Conservation (phyloP, 164 flowering plant genomes). For the Vitis rotundifolia region DNA sequence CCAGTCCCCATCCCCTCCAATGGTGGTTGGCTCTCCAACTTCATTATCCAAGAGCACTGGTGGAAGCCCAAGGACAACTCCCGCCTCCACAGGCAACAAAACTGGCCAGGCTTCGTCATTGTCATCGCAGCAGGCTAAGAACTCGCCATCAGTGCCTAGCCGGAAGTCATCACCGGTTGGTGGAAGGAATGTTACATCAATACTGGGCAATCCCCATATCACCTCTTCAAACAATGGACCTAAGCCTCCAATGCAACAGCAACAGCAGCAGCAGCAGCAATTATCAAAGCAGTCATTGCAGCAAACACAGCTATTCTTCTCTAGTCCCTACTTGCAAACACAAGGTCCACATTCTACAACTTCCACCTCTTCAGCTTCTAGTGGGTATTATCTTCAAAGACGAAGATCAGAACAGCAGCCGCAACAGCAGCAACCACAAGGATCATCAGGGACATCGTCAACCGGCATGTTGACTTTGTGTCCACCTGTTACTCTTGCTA, state of each 20-base stretch:
- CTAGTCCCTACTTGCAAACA: conserved; percentile 49
- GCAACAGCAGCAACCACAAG: conserved; percentile 36
- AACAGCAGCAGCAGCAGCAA: conserved; percentile 30
- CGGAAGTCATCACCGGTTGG: conserved; percentile 77
- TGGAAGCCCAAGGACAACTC: conserved; percentile 72
- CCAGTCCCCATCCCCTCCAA: conserved; percentile 56
- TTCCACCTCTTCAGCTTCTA: conserved; percentile 25
- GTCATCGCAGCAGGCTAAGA: conserved; percentile 57
- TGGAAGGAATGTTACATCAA: conserved; percentile 58
- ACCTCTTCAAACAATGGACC: conserved; percentile 33
- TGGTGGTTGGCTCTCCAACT: conserved; percentile 70
- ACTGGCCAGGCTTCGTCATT: conserved; percentile 41
- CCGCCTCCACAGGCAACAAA: conserved; percentile 47
- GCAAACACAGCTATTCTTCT: conserved; percentile 58
- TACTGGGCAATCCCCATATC: conserved; percentile 58
- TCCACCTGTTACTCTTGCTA: conserved; percentile 35
- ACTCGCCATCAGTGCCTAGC: conserved; percentile 41
- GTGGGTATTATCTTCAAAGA: conserved; percentile 54
- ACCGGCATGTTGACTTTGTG: conserved; percentile 56
- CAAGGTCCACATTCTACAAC: conserved; percentile 43
- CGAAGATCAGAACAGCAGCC: conserved; percentile 52
- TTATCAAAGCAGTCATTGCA: conserved; percentile 40
- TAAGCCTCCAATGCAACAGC: conserved; percentile 38
- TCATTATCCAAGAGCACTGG: conserved; percentile 66
- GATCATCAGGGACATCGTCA: conserved; percentile 43